These are phyloP conservation scores for Chlorella vulgaris DNA, from an alignment of 139 green algal genomes.

Conservation along the genomic window DNA sequence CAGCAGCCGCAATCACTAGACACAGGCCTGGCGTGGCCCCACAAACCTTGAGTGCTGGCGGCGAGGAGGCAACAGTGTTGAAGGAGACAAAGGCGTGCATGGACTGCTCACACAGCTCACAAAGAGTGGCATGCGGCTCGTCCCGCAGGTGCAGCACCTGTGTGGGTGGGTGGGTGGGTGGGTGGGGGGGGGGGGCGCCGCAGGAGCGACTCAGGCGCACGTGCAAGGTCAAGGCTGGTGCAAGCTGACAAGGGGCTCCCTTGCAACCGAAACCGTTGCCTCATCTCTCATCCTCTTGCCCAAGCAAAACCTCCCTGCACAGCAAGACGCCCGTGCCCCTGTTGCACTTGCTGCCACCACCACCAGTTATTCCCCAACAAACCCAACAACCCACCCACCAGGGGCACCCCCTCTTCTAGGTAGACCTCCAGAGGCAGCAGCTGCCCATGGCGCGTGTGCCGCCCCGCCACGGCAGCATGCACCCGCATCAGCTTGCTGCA, in stretches of 20 bases:
- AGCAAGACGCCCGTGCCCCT: no score
- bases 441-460: conserved; percentile 39
- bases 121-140: conserved; percentile 32
- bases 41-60: conserved; percentile 27
- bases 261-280: no score
- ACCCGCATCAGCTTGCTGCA: conserved; percentile 46
- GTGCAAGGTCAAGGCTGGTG: neutral
- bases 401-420: conserved; percentile 49
- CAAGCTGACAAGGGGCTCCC: neutral
- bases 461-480: conserved; percentile 41
- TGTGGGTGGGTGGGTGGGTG: neutral
- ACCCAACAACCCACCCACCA: conserved; percentile 26
- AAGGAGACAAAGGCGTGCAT: conserved; percentile 51
- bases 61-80: conserved; percentile 16
- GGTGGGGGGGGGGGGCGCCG: neutral
- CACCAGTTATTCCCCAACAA: neutral
- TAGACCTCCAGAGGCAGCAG: conserved; percentile 55
- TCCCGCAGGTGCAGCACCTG: conserved; percentile 37
- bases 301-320: no score
- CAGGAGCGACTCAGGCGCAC: no score
- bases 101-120: conserved; percentile 53
- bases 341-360: neutral
- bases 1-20: no score
- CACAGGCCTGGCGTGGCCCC: no score
- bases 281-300: no score